These are phyloP conservation scores for Ustilago loliicola DNA, from an alignment of 1,284 basidiomycete genomes.

Conservation along the genomic window DNA sequence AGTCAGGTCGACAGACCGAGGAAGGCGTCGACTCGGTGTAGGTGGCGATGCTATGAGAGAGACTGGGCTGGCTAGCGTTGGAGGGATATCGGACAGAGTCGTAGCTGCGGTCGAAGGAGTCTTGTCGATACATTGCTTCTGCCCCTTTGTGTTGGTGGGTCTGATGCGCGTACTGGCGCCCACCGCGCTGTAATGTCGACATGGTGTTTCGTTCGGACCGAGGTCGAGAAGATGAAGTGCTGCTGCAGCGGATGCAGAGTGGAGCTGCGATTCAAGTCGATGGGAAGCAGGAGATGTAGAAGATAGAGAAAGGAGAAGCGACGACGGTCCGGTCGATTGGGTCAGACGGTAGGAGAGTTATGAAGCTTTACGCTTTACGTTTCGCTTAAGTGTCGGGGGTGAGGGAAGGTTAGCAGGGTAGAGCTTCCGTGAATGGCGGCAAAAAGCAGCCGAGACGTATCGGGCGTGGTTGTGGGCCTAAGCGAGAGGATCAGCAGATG, in stretches of 20 bases:
- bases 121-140: constrained; percentile 29
- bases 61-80: constrained; percentile 46
- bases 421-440: not conserved
- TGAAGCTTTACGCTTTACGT: not conserved
- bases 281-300: not conserved
- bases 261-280: no score
- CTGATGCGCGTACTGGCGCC: constrained; percentile 15
- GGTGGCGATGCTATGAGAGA: constrained; percentile 46
- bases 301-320: not conserved
- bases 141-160: constrained; percentile 5
- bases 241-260: not conserved
- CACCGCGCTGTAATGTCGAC: constrained; percentile 24
- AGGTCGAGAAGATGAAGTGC: not conserved
- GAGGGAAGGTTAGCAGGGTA: not conserved
- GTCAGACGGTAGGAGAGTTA: not conserved
- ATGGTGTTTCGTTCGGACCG: not conserved
- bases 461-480: not conserved
- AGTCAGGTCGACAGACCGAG: constrained; percentile 39
- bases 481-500: constrained; percentile 2
- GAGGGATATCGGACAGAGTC: constrained; percentile 37
- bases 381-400: not conserved
- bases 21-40: constrained; percentile 43
- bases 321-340: constrained; percentile 7
- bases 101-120: constrained; percentile 27
- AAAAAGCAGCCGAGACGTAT: constrained; percentile 5